Percentiles rank a stretch among this genome's conserved stretches.
Conservation (phyloP, 495 filamentous ascomycete genomes). For the Penicillium goetzii region DNA sequence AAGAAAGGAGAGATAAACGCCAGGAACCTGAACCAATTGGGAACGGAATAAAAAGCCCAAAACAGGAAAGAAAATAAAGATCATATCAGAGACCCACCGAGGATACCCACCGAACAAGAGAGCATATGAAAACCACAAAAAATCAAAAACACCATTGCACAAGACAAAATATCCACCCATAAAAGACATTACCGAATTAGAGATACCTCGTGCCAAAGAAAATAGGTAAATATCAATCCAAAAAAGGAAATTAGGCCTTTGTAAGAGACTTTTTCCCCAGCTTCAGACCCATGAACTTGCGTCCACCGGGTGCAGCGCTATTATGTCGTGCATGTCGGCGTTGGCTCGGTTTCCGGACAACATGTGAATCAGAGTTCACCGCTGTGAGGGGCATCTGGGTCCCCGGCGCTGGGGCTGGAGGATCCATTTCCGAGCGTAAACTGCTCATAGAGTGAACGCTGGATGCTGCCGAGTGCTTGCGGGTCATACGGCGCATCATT, state of each 20-base stretch:
- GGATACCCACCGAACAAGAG: not conserved
- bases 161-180: not conserved
- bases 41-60: not conserved
- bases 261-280: constrained; percentile 34
- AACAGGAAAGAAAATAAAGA: not conserved
- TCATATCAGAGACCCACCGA: not conserved
- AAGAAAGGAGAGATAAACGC: not conserved
- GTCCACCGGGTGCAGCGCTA: constrained; percentile 27
- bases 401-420: not conserved
- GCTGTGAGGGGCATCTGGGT: constrained; percentile 16
- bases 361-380: constrained; percentile 14
- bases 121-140: constrained; percentile 5
- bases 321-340: constrained; percentile 27
- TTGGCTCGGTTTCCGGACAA: constrained; percentile 27
- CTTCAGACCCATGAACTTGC: constrained; percentile 45
- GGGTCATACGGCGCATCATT: constrained; percentile 34
- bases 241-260: constrained; percentile 30
- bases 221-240: not conserved
- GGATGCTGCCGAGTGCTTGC: constrained; percentile 60
- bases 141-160: not conserved
- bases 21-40: not conserved
- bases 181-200: constrained; percentile 15
- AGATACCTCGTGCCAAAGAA: constrained; percentile 5
- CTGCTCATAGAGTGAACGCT: constrained; percentile 74
- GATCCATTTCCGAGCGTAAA: constrained; percentile 60